Conservation (phyloP, 768 basidiomycete genomes). For the Kwoniella dejecticola region DNA sequence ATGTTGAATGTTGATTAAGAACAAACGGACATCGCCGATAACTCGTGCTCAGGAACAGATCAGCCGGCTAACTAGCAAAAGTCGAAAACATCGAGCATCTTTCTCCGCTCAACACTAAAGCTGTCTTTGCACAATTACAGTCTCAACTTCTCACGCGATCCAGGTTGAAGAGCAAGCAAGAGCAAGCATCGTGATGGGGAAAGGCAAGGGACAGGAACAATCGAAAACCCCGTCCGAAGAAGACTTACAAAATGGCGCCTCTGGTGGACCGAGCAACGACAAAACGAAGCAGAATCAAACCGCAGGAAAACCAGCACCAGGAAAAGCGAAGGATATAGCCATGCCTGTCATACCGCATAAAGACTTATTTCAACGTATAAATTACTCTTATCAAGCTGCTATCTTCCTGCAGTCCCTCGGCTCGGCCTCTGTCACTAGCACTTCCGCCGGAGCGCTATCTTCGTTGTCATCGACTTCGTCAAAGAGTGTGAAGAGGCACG, state of each 20-base stretch:
- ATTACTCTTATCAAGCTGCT: constrained; percentile 30
- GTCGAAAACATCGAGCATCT: too few relatives aligned
- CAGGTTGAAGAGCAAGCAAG: background rate
- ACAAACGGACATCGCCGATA: constrained; percentile 3
- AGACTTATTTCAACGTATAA: constrained; percentile 30
- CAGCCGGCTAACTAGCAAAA: background rate
- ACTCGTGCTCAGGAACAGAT: too few relatives aligned
- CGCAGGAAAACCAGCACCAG: background rate
- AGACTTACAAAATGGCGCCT: too few relatives aligned
- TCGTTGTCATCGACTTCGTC: background rate
- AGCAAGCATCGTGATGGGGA: background rate
- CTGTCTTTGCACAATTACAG: background rate
- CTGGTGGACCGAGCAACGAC: too few relatives aligned
- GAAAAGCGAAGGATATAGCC: background rate
- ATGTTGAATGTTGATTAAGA: background rate
- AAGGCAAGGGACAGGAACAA: background rate
- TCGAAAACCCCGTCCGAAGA: background rate
- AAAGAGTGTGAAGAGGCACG: background rate
- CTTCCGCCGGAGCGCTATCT: too few relatives aligned
- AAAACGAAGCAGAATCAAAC: too few relatives aligned
- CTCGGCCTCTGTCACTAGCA: background rate
- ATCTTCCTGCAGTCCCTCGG: constrained; percentile 27
- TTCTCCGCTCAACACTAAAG: too few relatives aligned
- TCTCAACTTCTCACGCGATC: background rate
- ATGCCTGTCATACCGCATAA: constrained; percentile 21